A percentile compares a stretch with the other conserved stretches of the same genome.
Conservation (phyloP, 2,329 filamentous ascomycete genomes). For the Scolecobasidium constrictum region DNA sequence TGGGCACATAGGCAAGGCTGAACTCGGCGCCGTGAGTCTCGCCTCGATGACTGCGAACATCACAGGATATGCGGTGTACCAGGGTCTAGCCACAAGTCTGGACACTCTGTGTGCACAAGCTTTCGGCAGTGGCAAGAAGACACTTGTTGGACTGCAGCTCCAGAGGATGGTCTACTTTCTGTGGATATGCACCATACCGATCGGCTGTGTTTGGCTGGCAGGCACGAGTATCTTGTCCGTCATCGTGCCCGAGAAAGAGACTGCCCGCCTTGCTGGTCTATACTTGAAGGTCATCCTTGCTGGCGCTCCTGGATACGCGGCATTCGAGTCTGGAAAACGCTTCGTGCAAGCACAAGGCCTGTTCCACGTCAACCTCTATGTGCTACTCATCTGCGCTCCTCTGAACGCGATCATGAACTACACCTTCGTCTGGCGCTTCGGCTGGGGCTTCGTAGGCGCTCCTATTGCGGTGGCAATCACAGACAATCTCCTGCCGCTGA, state of each 20-base stretch:
- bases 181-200: constrained; percentile 59
- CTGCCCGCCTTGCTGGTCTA: constrained; percentile 58
- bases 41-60: constrained; percentile 39
- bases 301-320: constrained; percentile 64
- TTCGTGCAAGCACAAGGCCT: constrained; percentile 80
- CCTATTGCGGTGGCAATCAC: constrained; percentile 68
- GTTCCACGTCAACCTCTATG: constrained; percentile 75
- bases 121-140: constrained; percentile 81
- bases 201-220: constrained; percentile 59
- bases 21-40: constrained; percentile 36
- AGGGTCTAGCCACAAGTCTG: constrained; percentile 71
- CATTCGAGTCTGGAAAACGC: constrained; percentile 72
- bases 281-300: constrained; percentile 62
- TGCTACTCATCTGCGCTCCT: constrained; percentile 71
- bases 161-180: constrained; percentile 75
- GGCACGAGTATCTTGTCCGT: constrained; percentile 50
- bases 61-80: constrained; percentile 36
- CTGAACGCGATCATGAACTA: constrained; percentile 74
- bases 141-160: constrained; percentile 74
- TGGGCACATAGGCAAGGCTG: constrained; percentile 37
- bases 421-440: constrained; percentile 57
- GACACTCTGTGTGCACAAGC: constrained; percentile 92
- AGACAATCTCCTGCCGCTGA: constrained; percentile 60
- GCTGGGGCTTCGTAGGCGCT: constrained; percentile 58
- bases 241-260: constrained; percentile 61